phyloP scores from a whole-genome alignment of 2,329 filamentous ascomycete genomes.

The Xylariaceae sp. region DNA sequence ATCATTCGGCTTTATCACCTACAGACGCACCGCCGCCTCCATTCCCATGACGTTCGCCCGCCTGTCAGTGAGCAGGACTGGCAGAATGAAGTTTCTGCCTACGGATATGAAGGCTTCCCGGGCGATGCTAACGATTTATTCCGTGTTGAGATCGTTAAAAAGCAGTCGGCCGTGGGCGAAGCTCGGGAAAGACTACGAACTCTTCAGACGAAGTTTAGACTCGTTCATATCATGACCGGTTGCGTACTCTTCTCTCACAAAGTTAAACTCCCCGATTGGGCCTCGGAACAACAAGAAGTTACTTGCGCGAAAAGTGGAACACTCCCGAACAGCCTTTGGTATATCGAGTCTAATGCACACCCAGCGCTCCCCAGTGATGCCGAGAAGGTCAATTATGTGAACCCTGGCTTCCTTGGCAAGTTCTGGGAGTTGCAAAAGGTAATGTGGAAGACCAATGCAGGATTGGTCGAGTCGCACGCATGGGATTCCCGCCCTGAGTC shows the following conservation, averaged over 20 bases:
- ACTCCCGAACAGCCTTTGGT: conserved; percentile 95
- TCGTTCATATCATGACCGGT: conserved; percentile 94
- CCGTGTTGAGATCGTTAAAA: conserved; percentile 90
- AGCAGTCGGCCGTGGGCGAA: conserved; percentile 70
- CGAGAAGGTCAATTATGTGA: conserved; percentile 93
- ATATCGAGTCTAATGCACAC: conserved; percentile 86
- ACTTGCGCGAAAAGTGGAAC: conserved; percentile 90
- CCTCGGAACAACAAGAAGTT: conserved; percentile 97
- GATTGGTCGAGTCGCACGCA: conserved; percentile 90
- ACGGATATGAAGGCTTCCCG: conserved; percentile 94
- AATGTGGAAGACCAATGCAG: conserved; percentile 98
- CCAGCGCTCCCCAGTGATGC: conserved; percentile 67
- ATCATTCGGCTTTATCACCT: conserved; percentile 80
- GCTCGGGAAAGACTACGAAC: conserved; percentile 85
- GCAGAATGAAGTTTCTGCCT: conserved; percentile 95
- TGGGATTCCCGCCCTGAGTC: conserved; percentile 95
- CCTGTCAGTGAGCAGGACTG: conserved; percentile 84
- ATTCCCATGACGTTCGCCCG: conserved; percentile 91
- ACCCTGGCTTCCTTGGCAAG: conserved; percentile 94
- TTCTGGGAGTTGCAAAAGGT: conserved; percentile 97
- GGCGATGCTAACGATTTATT: conserved; percentile 97
- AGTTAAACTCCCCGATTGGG: conserved; percentile 97
- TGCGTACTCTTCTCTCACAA: conserved; percentile 97
- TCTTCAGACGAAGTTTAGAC: conserved; percentile 93
- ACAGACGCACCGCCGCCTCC: conserved; percentile 79